A percentile compares a stretch with the other conserved stretches of the same genome.
Evolutionary conservation across 2,329 filamentous ascomycete genomes (phyloP).

Genomic region (Thelonectria olida): DNA sequence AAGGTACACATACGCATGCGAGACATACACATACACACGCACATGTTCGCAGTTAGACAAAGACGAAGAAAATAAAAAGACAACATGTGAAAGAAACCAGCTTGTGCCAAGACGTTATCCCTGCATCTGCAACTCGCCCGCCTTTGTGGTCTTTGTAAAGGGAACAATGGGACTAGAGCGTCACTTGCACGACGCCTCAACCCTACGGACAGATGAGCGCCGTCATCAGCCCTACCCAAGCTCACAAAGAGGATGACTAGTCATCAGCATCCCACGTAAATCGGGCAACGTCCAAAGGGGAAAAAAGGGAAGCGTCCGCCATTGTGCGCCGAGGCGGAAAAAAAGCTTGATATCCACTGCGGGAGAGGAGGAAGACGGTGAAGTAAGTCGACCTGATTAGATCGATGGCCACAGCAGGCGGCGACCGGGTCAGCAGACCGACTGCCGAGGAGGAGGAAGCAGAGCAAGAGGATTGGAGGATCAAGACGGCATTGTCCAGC

Average conservation of each 20-base stretch:
- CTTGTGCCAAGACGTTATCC: not conserved
- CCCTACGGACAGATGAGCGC: not conserved
- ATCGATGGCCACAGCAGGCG: not conserved
- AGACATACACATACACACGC: too few relatives aligned
- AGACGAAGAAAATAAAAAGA: too few relatives aligned
- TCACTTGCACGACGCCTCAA: not conserved
- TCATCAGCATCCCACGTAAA: not conserved
- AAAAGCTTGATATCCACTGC: conserved; percentile 8
- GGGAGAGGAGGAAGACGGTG: not conserved
- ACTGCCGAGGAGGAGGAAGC: not conserved
- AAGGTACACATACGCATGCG: too few relatives aligned
- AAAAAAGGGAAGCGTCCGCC: conserved; percentile 4
- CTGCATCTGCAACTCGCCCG: not conserved
- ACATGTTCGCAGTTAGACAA: too few relatives aligned
- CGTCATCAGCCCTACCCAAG: not conserved
- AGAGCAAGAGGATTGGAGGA: too few relatives aligned
- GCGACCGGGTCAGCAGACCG: conserved; percentile 1
- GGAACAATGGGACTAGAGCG: not conserved
- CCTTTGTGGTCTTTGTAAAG: not conserved
- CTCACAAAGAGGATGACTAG: too few relatives aligned
- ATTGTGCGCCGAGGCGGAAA: conserved; percentile 15
- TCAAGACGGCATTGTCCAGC: too few relatives aligned
- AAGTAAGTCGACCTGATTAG: conserved; percentile 9
- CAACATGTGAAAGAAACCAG: not conserved
- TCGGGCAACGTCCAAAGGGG: not conserved